Base-by-base conservation (phyloP, 345 rosid genomes). In the Salix brachista region DNA sequence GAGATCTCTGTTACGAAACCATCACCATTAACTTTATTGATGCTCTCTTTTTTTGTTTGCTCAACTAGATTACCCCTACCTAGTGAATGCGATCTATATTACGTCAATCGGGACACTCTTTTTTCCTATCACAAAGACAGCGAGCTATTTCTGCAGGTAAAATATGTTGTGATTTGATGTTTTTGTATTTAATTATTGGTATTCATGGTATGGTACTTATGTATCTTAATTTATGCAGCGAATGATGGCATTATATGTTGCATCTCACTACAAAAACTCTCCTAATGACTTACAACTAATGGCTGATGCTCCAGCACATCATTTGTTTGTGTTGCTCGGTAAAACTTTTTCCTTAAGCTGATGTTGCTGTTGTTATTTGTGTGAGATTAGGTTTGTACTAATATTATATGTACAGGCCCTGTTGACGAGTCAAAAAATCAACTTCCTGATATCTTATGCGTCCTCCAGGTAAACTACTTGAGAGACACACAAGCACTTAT, bases 221-320 rank as follows among this genome's bases (percentile, higher is more conserved):
- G 39, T 72, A 61, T 78, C 78, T 69, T 69, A 21, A 39, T 73
- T 60, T 70, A 32, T 86, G 85, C 95, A 96, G 99, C 87, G 99
- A 77, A 92, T 91, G 97, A 92, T 96, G 99, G 94, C 98, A 62
- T 87, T 96, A 41, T 90, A 87, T 78, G 99, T 96, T 75, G 87
- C 99, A 64, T 96, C 99, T 80, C 99, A 96, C 86, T 96, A 96
- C 78, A 96, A 93, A 83, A 96, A 96, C 81, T 96, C 99, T 66
- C 99, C 99, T 13, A 96, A 96, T 83, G 99, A 96, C 84, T 89
- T 96, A 68, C 99, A 93, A 82, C 82, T 96, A 28, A 85, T 96
- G 90, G 98, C 98, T 65, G 99, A 96, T 91, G 99, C 99, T 86
- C 99, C 98, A 23, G 98, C 99, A 61, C 99, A 96, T 83, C 99